phyloP scores from a whole-genome alignment of 257 asterid genomes.

The Anisodus tanguticus region DNA sequence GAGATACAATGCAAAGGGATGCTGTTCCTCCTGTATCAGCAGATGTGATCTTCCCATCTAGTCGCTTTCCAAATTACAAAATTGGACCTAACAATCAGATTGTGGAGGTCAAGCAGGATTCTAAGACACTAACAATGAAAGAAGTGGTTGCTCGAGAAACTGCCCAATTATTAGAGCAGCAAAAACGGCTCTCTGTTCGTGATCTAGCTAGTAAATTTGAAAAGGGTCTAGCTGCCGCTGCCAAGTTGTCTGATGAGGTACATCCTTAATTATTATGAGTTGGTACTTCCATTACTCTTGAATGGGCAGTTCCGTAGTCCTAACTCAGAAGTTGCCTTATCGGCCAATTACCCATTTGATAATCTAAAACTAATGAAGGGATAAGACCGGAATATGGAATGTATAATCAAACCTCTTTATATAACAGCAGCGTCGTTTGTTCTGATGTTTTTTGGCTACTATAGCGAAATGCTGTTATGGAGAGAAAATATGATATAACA shows the following conservation, averaged over 20 bases:
- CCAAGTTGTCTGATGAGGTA: constrained; percentile 90
- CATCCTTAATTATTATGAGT: constrained; percentile 18
- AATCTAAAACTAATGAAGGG: not conserved
- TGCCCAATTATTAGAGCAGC: constrained; percentile 78
- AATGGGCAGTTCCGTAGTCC: not conserved
- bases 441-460: too few species aligned
- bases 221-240: constrained; percentile 89
- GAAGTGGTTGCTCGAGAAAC: constrained; percentile 84
- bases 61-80: constrained; percentile 77
- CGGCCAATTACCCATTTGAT: not conserved
- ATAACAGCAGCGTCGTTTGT: too few species aligned
- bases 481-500: too few species aligned
- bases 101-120: constrained; percentile 71
- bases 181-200: constrained; percentile 84
- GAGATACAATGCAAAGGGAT: constrained; percentile 76
- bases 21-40: constrained; percentile 81
- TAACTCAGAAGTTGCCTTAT: not conserved
- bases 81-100: constrained; percentile 82
- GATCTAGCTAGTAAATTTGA: constrained; percentile 91
- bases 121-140: constrained; percentile 58
- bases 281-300: not conserved
- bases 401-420: too few species aligned
- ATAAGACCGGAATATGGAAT: constrained; percentile 1
- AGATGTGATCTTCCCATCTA: constrained; percentile 75
- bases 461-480: too few species aligned